Conservation (phyloP, 2,329 filamentous ascomycete species). For the Colletotrichum theobromicola region DNA sequence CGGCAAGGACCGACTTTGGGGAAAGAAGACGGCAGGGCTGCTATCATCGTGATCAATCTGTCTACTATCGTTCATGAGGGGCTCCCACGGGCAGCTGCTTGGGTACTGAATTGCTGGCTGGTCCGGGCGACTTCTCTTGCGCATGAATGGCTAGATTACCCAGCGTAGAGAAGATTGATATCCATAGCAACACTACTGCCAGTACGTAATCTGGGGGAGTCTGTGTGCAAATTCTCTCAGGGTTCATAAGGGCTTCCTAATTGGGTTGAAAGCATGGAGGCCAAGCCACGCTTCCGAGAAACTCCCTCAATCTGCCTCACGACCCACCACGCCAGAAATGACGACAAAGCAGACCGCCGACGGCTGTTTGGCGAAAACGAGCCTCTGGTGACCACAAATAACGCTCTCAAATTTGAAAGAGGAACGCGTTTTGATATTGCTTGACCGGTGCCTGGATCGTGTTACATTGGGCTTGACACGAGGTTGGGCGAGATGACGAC, state of each 20-base stretch:
- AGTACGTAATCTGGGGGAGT: not conserved
- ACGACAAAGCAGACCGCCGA: not conserved
- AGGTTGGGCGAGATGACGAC: not conserved
- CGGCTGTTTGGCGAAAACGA: not conserved
- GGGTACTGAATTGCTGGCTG: not conserved
- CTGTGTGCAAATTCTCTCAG: not conserved
- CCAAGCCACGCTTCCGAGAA: not conserved
- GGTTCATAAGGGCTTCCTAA: not conserved
- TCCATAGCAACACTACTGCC: too few relatives aligned
- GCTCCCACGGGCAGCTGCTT: not conserved
- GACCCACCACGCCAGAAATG: not conserved
- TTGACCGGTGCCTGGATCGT: not conserved
- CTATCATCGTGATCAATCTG: not conserved
- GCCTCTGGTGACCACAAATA: not conserved
- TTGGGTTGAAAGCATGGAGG: not conserved
- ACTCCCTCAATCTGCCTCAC: constrained; percentile 15
- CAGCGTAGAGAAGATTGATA: not conserved
- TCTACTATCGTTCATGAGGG: too few relatives aligned
- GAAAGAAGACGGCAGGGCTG: not conserved
- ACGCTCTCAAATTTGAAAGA: not conserved
- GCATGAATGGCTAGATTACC: not conserved
- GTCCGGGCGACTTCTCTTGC: not conserved
- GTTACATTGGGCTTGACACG: not conserved
- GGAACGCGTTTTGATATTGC: not conserved
- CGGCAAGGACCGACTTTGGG: not conserved